Conservation (phyloP, 345 rosid species). For the Anastatica hierochuntica region DNA sequence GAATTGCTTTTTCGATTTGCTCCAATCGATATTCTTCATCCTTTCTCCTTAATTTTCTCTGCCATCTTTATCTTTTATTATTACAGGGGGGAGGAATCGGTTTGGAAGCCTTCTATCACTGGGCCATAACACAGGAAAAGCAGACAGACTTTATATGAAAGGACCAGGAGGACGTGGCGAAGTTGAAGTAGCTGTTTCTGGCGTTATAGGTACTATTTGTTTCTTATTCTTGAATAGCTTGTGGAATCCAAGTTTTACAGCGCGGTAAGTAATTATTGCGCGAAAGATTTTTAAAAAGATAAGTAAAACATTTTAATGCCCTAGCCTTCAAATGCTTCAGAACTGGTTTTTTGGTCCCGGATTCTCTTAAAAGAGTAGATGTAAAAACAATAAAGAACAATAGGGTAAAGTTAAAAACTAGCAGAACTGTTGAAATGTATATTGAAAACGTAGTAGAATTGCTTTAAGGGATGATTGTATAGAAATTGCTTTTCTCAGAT, state of each 20-base stretch:
- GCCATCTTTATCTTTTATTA: not conserved
- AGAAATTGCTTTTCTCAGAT: conserved; percentile 46
- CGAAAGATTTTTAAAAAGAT: not conserved
- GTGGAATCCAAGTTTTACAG: no score
- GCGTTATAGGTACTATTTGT: conserved; percentile 52
- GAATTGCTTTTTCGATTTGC: not conserved
- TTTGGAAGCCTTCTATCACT: conserved; percentile 75
- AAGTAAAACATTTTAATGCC: not conserved
- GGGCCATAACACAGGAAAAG: conserved; percentile 63
- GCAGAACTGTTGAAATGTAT: not conserved
- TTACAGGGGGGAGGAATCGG: conserved; percentile 68
- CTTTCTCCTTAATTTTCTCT: not conserved
- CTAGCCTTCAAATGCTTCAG: no score
- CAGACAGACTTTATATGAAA: conserved; percentile 83
- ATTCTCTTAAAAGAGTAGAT: no score
- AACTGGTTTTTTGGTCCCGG: no score
- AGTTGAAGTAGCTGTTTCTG: conserved; percentile 97
- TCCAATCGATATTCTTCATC: not conserved
- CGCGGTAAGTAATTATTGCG: no score
- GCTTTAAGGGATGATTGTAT: conserved; percentile 22
- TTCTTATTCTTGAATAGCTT: conserved; percentile 2
- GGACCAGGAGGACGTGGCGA: conserved; percentile 99
- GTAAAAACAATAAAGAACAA: not conserved
- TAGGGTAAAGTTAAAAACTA: no score
- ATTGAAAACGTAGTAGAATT: conserved; percentile 1